phyloP scores from a whole-genome alignment of 371 early-diverging fungal genomes.

The Actinomortierella wolfii region DNA sequence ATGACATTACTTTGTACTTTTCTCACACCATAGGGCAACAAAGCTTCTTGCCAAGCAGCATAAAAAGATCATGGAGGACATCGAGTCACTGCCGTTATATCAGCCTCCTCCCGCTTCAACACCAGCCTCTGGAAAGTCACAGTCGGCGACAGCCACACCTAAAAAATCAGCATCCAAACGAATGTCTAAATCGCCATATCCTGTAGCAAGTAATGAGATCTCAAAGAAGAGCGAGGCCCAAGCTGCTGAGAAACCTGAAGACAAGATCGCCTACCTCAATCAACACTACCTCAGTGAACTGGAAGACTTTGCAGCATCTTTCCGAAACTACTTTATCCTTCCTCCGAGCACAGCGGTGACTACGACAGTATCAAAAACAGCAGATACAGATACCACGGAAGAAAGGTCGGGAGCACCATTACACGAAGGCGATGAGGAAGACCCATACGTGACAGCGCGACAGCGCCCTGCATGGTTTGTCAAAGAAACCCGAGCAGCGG shows the following conservation, averaged over 20 bases:
- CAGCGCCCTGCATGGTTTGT: slow-evolving; percentile 21
- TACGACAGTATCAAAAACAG: slow-evolving; percentile 6
- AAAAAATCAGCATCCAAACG: slow-evolving; percentile 9
- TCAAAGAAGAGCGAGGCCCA: neutral
- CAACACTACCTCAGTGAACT: slow-evolving; percentile 25
- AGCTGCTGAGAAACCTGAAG: slow-evolving; percentile 4
- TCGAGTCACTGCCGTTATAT: slow-evolving; percentile 23
- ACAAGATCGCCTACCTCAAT: slow-evolving; percentile 36
- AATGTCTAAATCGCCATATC: too few species aligned
- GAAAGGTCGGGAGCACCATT: neutral
- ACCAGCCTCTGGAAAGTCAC: slow-evolving; percentile 14
- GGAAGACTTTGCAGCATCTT: slow-evolving; percentile 29
- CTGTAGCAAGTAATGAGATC: neutral
- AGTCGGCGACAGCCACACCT: slow-evolving; percentile 13
- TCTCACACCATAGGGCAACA: neutral
- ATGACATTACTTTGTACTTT: neutral
- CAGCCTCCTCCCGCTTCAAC: slow-evolving; percentile 9
- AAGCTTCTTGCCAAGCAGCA: slow-evolving; percentile 3
- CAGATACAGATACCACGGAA: neutral
- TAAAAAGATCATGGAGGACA: slow-evolving; percentile 34
- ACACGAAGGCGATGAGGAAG: slow-evolving; percentile 7
- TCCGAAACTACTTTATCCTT: slow-evolving; percentile 28
- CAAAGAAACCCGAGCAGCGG: slow-evolving; percentile 22
- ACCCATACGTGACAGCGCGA: neutral
- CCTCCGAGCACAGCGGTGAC: slow-evolving; percentile 1